Conservation (phyloP, 495 filamentous ascomycete genomes). For the Hypoxylon trugodes region DNA sequence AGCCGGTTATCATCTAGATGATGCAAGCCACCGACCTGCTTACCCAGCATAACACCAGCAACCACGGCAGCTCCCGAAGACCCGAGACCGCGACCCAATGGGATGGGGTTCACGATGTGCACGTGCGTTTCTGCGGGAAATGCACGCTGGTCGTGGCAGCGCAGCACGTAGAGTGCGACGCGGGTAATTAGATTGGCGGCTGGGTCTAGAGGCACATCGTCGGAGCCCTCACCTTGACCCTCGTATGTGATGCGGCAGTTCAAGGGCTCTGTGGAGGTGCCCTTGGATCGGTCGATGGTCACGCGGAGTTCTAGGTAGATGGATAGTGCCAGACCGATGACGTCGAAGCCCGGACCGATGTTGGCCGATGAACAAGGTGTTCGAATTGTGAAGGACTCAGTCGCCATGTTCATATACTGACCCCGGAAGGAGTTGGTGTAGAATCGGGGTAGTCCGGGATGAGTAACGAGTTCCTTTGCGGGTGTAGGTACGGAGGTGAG, state of each 20-base stretch:
- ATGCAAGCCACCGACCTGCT: slow-evolving; percentile 82
- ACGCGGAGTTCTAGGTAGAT: slow-evolving; percentile 88
- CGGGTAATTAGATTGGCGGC: slow-evolving; percentile 90
- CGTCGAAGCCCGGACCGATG: slow-evolving; percentile 96
- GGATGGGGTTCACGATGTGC: slow-evolving; percentile 93
- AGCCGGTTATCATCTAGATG: slow-evolving; percentile 81
- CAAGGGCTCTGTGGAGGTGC: slow-evolving; percentile 66
- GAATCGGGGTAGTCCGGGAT: too few relatives aligned
- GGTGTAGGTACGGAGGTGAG: background rate
- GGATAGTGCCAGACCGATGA: slow-evolving; percentile 91
- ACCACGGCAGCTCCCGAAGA: slow-evolving; percentile 95
- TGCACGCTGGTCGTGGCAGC: slow-evolving; percentile 81
- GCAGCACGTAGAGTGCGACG: slow-evolving; percentile 88
- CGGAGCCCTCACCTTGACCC: slow-evolving; percentile 75
- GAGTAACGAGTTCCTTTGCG: too few relatives aligned
- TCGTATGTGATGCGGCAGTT: slow-evolving; percentile 93
- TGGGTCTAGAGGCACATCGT: slow-evolving; percentile 77
- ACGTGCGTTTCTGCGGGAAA: slow-evolving; percentile 90
- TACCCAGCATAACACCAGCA: slow-evolving; percentile 88
- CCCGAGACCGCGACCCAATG: slow-evolving; percentile 86
- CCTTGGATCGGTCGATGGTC: slow-evolving; percentile 65
- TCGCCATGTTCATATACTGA: slow-evolving; percentile 16
- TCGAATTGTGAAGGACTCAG: slow-evolving; percentile 65
- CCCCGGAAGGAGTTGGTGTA: too few relatives aligned
- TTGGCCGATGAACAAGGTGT: slow-evolving; percentile 93